Conservation (phyloP, 2,329 filamentous ascomycete species). For the Chaetomium sp. region DNA sequence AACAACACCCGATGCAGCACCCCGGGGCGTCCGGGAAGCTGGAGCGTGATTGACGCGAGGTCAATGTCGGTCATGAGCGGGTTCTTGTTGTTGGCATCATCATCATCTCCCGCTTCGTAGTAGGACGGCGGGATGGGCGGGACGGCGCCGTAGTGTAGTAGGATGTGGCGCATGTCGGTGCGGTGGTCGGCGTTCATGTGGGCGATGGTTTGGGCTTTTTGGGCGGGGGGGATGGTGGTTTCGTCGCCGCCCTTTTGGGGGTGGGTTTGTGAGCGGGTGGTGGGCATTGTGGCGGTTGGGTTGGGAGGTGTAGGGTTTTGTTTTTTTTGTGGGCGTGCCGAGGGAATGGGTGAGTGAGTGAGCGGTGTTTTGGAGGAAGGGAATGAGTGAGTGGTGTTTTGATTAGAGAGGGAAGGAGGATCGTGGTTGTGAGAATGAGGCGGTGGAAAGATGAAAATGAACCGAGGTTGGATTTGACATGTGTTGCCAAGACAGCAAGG, state of each 20-base stretch:
- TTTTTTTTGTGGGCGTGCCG: not conserved
- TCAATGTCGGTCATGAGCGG: constrained; percentile 66
- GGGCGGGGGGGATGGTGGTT: constrained; percentile 25
- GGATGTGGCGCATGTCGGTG: constrained; percentile 72
- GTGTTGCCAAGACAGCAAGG: constrained; percentile 14
- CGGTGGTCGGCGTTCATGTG: constrained; percentile 90
- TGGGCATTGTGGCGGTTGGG: too few species aligned
- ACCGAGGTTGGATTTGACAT: constrained; percentile 15
- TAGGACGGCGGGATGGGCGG: constrained; percentile 36
- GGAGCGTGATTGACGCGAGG: constrained; percentile 63
- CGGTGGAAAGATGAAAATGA: not conserved
- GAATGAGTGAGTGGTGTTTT: too few species aligned
- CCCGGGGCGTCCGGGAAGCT: constrained; percentile 46
- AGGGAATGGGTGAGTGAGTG: not conserved
- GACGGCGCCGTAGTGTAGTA: constrained; percentile 70
- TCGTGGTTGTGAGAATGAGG: not conserved
- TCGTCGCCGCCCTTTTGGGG: constrained; percentile 8
- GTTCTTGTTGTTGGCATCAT: constrained; percentile 30
- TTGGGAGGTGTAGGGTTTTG: constrained; percentile 3
- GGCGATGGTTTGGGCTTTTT: constrained; percentile 54
- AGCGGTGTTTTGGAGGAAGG: not conserved
- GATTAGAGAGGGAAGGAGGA: not conserved
- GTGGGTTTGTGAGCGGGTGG: not conserved
- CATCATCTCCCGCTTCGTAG: constrained; percentile 37
- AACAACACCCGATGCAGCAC: constrained; percentile 60